Evolutionary conservation across 495 filamentous ascomycete species (phyloP), one percentile per base, ranked within the genome.

Genomic region (Penicillium arizonense): DNA sequence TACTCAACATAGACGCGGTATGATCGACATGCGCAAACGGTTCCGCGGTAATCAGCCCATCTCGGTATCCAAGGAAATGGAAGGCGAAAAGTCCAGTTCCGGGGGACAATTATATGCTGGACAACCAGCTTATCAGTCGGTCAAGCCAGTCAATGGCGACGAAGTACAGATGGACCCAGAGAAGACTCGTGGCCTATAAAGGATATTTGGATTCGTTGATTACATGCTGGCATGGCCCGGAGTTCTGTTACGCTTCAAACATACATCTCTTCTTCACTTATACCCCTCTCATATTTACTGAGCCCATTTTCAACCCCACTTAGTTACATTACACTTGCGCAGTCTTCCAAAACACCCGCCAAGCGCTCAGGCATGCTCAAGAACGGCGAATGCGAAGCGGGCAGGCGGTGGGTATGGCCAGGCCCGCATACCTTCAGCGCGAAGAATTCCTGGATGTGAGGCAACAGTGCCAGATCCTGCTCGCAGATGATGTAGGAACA

Each of bases 11-110:
- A 81, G 78, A 63, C 87, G 92, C 49, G 94, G 95, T 44, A 83
- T 95, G 85, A 83, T 97, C 63, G 94, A 98, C 73, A 98, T 98
- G 95, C 87, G 95, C 64, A 98, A 98, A 72, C 87, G 95, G 20
- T 97, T 98, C 75, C 82, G 95, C 38, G 95, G 94, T n/a, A 97
- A 98, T 73, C 81, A 88, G 58, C 91, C 94, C 39, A 79, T 96
- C 55, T 78, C 82, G 23, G 79, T 88, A 24, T 72, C 75, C 42
- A 75, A 83, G 55, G 84, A 91, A 60, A 50, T 79, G 18, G 78
- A 88, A 42, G 77, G 75, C 34, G 82, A 80, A 30, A 74, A 77
- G 38, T 64, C 73, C 18, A 68, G 71, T 42, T 53, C 63, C 23
- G 59, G 48, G 28, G 65, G 59, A 50, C 88, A 92, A 67, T 66